Percentiles rank a stretch among this genome's conserved stretches.
Evolutionary conservation across 768 basidiomycete genomes (phyloP).

Genomic region (Lenzites betulinus): DNA sequence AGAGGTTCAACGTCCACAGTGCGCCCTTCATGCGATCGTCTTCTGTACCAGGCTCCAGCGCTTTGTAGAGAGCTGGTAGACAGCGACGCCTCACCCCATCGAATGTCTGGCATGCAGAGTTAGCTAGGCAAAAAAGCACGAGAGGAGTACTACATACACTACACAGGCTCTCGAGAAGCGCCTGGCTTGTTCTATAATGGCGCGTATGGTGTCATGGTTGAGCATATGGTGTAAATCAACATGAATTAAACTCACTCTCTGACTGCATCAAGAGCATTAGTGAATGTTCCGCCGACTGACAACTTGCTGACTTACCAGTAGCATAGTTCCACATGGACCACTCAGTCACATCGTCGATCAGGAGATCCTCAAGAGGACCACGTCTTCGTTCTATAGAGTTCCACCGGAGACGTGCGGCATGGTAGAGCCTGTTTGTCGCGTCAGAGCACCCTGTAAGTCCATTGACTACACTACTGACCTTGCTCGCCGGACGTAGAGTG

Average conservation of each 20-base stretch:
- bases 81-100: slow-evolving; percentile 70
- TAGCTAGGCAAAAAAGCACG: neutral
- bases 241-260: slow-evolving; percentile 30
- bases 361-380: slow-evolving; percentile 55
- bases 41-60: slow-evolving; percentile 68
- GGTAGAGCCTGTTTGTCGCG: slow-evolving; percentile 49
- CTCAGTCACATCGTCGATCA: slow-evolving; percentile 72
- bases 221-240: neutral
- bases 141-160: slow-evolving; percentile 38
- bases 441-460: neutral
- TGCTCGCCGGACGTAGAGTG: slow-evolving; percentile 66
- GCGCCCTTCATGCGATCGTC: slow-evolving; percentile 95
- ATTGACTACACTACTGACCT: slow-evolving; percentile 41
- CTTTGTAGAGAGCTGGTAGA: slow-evolving; percentile 57
- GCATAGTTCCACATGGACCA: slow-evolving; percentile 83
- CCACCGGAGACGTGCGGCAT: slow-evolving; percentile 69
- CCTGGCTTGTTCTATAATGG: slow-evolving; percentile 42
- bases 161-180: slow-evolving; percentile 43
- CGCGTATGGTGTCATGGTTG: neutral
- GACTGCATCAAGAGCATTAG: slow-evolving; percentile 24
- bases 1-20: slow-evolving; percentile 71
- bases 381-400: slow-evolving; percentile 71
- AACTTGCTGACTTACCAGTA: slow-evolving; percentile 33
- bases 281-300: neutral
- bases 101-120: slow-evolving; percentile 46